These are phyloP conservation scores for Gracilaria domingensis DNA, from an alignment of 23 red algal species.

Conservation along the genomic window DNA sequence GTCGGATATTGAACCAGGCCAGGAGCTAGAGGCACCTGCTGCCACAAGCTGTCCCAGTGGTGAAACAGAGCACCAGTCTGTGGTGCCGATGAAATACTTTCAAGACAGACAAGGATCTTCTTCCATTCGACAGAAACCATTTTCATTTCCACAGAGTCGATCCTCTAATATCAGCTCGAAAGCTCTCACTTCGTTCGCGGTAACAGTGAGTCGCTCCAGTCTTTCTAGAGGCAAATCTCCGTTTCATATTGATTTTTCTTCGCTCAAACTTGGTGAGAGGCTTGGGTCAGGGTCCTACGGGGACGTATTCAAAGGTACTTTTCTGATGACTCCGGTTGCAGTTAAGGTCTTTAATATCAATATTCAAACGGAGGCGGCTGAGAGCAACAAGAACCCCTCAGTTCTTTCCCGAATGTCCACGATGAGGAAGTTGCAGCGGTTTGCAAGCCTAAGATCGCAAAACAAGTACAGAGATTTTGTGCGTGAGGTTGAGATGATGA, in stretches of 20 bases:
- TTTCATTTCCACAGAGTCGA: not conserved
- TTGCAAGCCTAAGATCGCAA: conserved; percentile 4
- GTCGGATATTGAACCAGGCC: not conserved
- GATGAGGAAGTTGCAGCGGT: conserved; percentile 34
- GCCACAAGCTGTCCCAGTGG: not conserved
- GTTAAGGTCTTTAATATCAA: conserved; percentile 77
- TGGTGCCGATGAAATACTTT: not conserved
- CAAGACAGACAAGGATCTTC: not conserved
- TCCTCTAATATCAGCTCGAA: not conserved
- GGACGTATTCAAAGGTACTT: conserved; percentile 74
- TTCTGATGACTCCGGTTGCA: conserved; percentile 82
- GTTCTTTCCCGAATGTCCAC: conserved; percentile 13
- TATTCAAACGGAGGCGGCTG: not conserved
- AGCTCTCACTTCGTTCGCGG: not conserved
- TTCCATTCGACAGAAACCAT: not conserved
- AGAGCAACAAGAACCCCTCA: not conserved
- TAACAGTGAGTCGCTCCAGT: conserved; percentile 5
- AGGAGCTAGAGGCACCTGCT: not conserved
- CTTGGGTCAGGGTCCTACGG: conserved; percentile 85
- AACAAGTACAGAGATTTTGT: conserved; percentile 61
- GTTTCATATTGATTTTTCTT: conserved; percentile 84
- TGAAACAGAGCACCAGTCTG: not conserved
- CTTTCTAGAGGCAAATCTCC: conserved; percentile 22
- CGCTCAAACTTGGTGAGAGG: conserved; percentile 66
- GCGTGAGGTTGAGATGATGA: conserved; percentile 69